These are phyloP conservation scores for Kwoniella botswanensis DNA, from an alignment of 768 basidiomycete species.

Conservation along the genomic window DNA sequence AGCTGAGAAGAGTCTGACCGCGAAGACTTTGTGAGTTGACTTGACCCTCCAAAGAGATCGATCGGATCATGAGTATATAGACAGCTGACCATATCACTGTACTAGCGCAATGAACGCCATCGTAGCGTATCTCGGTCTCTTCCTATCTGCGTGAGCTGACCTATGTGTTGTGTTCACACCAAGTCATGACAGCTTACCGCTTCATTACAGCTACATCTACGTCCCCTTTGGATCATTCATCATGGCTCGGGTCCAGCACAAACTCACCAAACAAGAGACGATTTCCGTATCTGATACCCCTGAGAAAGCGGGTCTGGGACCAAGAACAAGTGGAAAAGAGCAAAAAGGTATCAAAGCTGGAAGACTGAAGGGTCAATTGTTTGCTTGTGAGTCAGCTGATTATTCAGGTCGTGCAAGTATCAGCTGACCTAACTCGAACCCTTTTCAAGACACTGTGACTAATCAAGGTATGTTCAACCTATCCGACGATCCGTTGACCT, in stretches of 20 bases:
- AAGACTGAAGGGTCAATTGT: slow-evolving; percentile 87
- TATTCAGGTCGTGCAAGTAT: neutral
- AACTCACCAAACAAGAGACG: slow-evolving; percentile 26
- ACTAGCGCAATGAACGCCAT: slow-evolving; percentile 72
- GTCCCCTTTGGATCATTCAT: slow-evolving; percentile 88
- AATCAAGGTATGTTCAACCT: slow-evolving; percentile 64
- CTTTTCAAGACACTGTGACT: slow-evolving; percentile 65
- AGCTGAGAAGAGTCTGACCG: slow-evolving; percentile 77
- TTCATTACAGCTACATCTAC: slow-evolving; percentile 68
- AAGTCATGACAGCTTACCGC: slow-evolving; percentile 4
- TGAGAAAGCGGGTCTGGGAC: slow-evolving; percentile 52
- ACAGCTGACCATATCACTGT: neutral
- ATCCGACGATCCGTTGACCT: neutral
- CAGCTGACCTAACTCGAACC: slow-evolving; percentile 3
- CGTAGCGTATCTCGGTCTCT: slow-evolving; percentile 89
- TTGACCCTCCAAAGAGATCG: neutral
- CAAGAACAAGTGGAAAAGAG: slow-evolving; percentile 38
- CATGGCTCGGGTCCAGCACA: slow-evolving; percentile 65
- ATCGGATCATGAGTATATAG: no score
- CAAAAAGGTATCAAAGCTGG: slow-evolving; percentile 55
- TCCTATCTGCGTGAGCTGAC: slow-evolving; percentile 74
- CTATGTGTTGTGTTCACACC: neutral
- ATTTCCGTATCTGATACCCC: slow-evolving; percentile 55
- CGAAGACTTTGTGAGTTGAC: slow-evolving; percentile 73
- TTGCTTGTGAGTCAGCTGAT: slow-evolving; percentile 65